Percentiles rank a stretch among this genome's conserved stretches.
Evolutionary conservation across 2,329 filamentous ascomycete genomes (phyloP).

Genomic region (Sphaerostilbella broomeana): DNA sequence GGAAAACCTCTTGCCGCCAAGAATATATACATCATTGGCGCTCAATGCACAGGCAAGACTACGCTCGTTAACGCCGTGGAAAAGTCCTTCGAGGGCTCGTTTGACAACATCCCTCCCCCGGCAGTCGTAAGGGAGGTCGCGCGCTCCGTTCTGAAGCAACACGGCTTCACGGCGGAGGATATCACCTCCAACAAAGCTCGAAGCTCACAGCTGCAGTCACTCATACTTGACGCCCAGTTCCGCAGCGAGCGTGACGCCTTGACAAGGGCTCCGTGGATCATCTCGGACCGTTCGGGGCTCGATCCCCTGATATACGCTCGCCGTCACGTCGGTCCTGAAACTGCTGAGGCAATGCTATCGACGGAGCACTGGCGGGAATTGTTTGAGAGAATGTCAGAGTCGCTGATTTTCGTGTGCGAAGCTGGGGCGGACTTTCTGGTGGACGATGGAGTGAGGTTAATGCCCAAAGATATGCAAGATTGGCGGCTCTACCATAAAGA

Average conservation of each 20-base stretch:
- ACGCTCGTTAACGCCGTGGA: conserved; percentile 33
- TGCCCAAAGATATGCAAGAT: conserved; percentile 9
- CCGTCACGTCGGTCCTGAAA: conserved; percentile 23
- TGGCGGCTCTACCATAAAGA: conserved; percentile 7
- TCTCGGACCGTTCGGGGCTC: conserved; percentile 37
- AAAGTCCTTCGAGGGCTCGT: conserved; percentile 16
- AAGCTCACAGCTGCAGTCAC: conserved; percentile 29
- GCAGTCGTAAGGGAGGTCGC: conserved; percentile 32
- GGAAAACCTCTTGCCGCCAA: background rate
- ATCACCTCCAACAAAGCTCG: conserved; percentile 23
- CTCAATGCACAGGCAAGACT: conserved; percentile 40
- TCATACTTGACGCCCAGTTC: conserved; percentile 33
- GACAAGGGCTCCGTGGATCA: conserved; percentile 23
- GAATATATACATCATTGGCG: conserved; percentile 36
- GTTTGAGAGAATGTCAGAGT: conserved; percentile 26
- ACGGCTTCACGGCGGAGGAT: conserved; percentile 29
- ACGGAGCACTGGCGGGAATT: conserved; percentile 25
- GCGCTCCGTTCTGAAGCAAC: conserved; percentile 26
- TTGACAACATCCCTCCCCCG: conserved; percentile 13
- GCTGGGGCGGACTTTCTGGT: conserved; percentile 5
- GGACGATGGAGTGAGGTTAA: conserved; percentile 9
- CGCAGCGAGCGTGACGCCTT: conserved; percentile 22
- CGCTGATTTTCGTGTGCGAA: conserved; percentile 33
- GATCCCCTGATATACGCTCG: conserved; percentile 36
- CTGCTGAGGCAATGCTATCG: conserved; percentile 19